Evolutionary conservation across 805 yeast genomes (phyloP).

Genomic region (Teunomyces atbi): DNA sequence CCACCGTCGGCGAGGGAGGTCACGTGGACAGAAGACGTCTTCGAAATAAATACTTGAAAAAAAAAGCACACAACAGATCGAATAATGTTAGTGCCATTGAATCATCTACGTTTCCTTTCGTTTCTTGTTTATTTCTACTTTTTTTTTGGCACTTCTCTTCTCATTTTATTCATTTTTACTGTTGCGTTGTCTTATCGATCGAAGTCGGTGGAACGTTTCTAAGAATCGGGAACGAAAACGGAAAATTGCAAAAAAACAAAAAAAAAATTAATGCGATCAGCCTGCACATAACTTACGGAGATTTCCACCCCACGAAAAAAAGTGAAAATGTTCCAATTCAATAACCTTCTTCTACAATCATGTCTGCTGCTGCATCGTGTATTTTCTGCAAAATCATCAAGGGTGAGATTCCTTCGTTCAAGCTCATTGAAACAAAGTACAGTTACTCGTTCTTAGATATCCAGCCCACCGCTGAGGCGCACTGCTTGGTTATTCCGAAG

Average conservation of each 20-base stretch:
- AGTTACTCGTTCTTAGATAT: constrained; percentile 87
- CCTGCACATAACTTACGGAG: no score
- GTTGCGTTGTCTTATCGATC: not conserved
- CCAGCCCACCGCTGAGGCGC: constrained; percentile 89
- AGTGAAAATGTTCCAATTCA: constrained; percentile 1
- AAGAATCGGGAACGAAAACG: no score
- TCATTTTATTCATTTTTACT: not conserved
- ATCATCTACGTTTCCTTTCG: no score
- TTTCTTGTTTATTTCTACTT: not conserved
- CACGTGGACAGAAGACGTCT: no score
- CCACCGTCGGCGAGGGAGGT: constrained; percentile 3
- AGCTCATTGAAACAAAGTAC: constrained; percentile 80
- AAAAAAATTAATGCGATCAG: no score
- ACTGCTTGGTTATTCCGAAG: constrained; percentile 87
- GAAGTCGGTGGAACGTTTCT: constrained; percentile 1
- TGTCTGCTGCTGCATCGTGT: constrained; percentile 46
- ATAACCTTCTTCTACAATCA: not conserved
- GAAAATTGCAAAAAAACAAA: no score
- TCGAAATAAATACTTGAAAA: no score
- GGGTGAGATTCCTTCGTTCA: constrained; percentile 94
- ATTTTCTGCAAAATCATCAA: constrained; percentile 93
- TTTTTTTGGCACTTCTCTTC: not conserved
- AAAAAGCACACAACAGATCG: no score
- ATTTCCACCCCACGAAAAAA: not conserved
- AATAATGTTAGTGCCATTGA: no score